A percentile compares a stretch with the other conserved stretches of the same genome.
Evolutionary conservation across 257 asterid species (phyloP).

Genomic region (Nemophila menziesii): DNA sequence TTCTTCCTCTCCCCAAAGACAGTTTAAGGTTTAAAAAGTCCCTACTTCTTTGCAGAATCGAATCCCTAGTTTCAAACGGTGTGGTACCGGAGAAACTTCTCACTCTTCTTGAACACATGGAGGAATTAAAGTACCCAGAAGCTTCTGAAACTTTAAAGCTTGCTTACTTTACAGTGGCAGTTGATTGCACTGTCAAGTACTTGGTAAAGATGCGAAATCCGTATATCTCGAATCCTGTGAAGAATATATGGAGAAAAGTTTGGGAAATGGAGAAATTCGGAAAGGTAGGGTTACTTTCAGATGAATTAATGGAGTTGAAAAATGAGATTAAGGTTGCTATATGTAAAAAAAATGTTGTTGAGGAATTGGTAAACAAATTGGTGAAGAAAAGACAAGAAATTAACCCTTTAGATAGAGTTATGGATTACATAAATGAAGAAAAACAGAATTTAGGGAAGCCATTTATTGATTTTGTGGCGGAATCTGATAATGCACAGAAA

Average conservation of each 20-base stretch:
- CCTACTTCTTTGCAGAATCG: conserved; percentile 36
- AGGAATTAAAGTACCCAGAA: conserved; percentile 24
- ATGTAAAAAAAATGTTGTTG: conserved; percentile 30
- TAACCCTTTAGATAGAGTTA: conserved; percentile 33
- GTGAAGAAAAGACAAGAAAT: conserved; percentile 32
- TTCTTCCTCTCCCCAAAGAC: conserved; percentile 32
- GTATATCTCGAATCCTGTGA: conserved; percentile 40
- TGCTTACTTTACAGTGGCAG: conserved; percentile 65
- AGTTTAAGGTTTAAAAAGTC: conserved; percentile 22
- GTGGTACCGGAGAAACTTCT: conserved; percentile 40
- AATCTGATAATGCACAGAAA: conserved; percentile 26
- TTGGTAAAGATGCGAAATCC: conserved; percentile 10
- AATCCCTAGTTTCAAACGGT: conserved; percentile 19
- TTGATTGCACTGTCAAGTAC: conserved; percentile 41
- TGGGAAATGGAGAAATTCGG: conserved; percentile 31
- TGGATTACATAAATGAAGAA: conserved; percentile 39
- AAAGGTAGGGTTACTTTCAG: conserved; percentile 45
- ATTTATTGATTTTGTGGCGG: conserved; percentile 57
- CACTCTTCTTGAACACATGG: conserved; percentile 39
- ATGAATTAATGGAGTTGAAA: conserved; percentile 47
- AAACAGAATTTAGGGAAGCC: conserved; percentile 54
- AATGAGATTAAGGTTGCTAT: conserved; percentile 58
- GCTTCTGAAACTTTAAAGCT: conserved; percentile 32
- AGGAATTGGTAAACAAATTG: no score
- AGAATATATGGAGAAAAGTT: conserved; percentile 51